Evolutionary conservation across 371 early-diverging fungal species (phyloP).

Genomic region (Syncephalastrum racemosum): DNA sequence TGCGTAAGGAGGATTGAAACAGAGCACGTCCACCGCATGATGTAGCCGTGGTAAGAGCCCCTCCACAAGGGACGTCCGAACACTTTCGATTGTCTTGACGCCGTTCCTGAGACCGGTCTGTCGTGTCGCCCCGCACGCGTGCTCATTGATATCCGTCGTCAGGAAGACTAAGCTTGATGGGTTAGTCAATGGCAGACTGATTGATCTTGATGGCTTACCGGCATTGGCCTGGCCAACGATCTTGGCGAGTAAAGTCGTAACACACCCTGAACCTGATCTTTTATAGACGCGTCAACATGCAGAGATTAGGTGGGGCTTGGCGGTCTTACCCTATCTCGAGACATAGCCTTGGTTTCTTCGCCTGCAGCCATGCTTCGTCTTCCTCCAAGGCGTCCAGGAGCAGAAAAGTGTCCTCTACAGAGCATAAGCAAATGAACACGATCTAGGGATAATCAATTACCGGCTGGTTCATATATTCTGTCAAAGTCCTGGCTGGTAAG

Average conservation of each 20-base stretch:
- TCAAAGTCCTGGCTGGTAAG: conserved; percentile 64
- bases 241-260: conserved; percentile 73
- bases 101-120: conserved; percentile 63
- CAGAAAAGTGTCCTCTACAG: conserved; percentile 87
- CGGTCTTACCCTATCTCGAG: conserved; percentile 80
- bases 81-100: conserved; percentile 52
- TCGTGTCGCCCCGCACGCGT: conserved; percentile 66
- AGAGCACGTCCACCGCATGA: conserved; percentile 72
- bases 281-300: not conserved
- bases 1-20: conserved; percentile 95
- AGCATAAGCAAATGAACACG: not conserved
- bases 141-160: conserved; percentile 84
- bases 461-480: conserved; percentile 88
- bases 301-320: not conserved
- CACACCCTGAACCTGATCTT: conserved; percentile 90
- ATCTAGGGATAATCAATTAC: conserved; percentile 29
- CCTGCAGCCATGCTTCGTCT: conserved; percentile 57
- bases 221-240: conserved; percentile 49
- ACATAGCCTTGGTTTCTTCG: conserved; percentile 63
- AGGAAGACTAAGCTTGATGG: conserved; percentile 40
- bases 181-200: not conserved
- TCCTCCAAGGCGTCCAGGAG: conserved; percentile 90
- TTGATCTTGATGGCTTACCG: conserved; percentile 22
- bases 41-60: conserved; percentile 57
- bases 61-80: conserved; percentile 58